Base-by-base conservation (phyloP, 352 stramenopile genomes). In the Peronospora destructor region DNA sequence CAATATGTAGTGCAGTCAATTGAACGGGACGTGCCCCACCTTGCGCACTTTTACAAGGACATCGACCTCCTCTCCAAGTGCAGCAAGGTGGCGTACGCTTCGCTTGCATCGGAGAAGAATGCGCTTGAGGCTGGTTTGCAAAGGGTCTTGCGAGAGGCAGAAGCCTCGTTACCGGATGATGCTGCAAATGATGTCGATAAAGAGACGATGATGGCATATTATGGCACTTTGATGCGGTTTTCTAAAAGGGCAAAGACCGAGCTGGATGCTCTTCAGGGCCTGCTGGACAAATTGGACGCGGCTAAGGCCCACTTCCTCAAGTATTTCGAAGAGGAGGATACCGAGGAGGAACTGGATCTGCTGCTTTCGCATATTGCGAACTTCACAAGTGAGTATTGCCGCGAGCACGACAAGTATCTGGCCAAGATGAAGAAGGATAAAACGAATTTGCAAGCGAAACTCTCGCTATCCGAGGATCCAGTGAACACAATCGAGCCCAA, bases 1-100 rank as follows among this genome's bases (percentile, higher is more conserved):
- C 82, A 93, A 37, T 93, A 89, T 47, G 66, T 93, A n/a, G 79
- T 93, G 16, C 77, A 93, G 56, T 87, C 74, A 17, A 85, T 91
- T 39, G 82, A 93, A 52, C 71, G 78, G 12, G 82, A 92, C 21
- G 76, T 85, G 14, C 82, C 82, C 4, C 61, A 85, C 12, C 68
- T 92, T 1, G 75, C 70, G 17, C 66, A 73, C 19, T 92, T 92
- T 46, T 78, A 87, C 52, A 68, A 87, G 34, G 69, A 85, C 54
- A 84, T 92, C 45, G 76, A 84, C 47, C 57, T 91, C 21, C 73
- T 90, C 45, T 49, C 64, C 10, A 87, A 83, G 61, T 84, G 73
- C 51, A 82, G 69, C 62, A 87, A 88, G 34, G 76, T 91, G 32
- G 66, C 79, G 30, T 84, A 87, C 35, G 50, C 58, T 4, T 73